Percentiles rank a stretch among this genome's conserved stretches.
These are phyloP conservation scores for Boletus sp. DNA, from an alignment of 768 basidiomycete genomes.

Conservation along the genomic window DNA sequence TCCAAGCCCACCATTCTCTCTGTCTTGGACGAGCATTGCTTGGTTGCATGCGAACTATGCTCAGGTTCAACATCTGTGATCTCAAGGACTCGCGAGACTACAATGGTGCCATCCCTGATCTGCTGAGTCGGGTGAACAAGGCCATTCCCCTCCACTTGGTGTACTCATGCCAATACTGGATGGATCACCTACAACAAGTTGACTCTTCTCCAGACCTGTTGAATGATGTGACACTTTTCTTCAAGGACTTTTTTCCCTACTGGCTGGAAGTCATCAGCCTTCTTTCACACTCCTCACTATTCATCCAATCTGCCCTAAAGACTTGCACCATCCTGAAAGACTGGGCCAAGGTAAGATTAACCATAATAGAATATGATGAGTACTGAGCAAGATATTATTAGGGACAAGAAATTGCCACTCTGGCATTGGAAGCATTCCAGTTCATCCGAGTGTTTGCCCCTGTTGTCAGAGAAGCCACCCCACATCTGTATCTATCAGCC, in stretches of 20 bases:
- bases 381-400: not conserved
- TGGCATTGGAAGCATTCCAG: no score
- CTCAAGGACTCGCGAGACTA: not conserved
- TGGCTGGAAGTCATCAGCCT: not conserved
- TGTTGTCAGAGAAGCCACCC: no score
- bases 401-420: no score
- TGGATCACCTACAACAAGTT: no score
- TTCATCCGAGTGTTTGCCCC: no score
- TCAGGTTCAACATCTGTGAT: conserved; percentile 6
- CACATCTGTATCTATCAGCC: no score
- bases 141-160: not conserved
- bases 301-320: not conserved
- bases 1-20: not conserved
- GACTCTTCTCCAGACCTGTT: not conserved
- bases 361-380: not conserved
- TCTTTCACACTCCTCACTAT: no score
- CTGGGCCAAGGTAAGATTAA: conserved; percentile 1
- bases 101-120: not conserved
- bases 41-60: not conserved
- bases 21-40: not conserved
- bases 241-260: conserved; percentile 3
- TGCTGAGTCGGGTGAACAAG: not conserved
- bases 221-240: not conserved
- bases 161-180: no score
- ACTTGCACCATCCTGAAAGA: not conserved